phyloP scores from a whole-genome alignment of 1,284 basidiomycete genomes.

The Hypsizygus ulmarius region DNA sequence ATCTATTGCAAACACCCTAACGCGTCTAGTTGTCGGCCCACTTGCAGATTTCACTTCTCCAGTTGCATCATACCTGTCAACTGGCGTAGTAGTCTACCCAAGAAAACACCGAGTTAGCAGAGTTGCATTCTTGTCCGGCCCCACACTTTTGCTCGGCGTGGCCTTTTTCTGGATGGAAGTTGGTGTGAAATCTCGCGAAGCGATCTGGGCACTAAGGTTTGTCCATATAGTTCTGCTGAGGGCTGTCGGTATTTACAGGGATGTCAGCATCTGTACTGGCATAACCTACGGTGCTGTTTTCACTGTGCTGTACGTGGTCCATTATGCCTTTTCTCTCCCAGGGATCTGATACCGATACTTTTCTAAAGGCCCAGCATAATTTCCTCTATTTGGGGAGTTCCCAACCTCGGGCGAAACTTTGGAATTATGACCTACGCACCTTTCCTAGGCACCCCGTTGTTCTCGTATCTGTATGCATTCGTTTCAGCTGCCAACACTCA shows the following conservation, averaged over 20 bases:
- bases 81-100: constrained; percentile 36
- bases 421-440: constrained; percentile 71
- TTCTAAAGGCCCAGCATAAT: constrained; percentile 60
- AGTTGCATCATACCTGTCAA: constrained; percentile 37
- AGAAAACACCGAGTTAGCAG: constrained; percentile 58
- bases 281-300: constrained; percentile 66
- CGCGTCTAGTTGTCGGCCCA: constrained; percentile 66
- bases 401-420: constrained; percentile 71
- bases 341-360: constrained; percentile 1
- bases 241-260: constrained; percentile 2
- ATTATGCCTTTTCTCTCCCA: not conserved
- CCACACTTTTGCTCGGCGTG: constrained; percentile 44
- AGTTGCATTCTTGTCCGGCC: constrained; percentile 52
- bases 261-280: constrained; percentile 56
- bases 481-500: constrained; percentile 49
- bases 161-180: constrained; percentile 55
- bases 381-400: constrained; percentile 64
- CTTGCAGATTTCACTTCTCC: constrained; percentile 71
- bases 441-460: constrained; percentile 68
- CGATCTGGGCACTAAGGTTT: constrained; percentile 64
- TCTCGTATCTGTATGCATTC: constrained; percentile 75
- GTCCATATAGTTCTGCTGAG: constrained; percentile 9
- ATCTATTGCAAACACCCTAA: constrained; percentile 66
- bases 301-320: constrained; percentile 57
- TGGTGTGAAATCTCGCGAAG: constrained; percentile 44